phyloP scores from a whole-genome alignment of 345 rosid genomes.

The Sisymbrium irio region DNA sequence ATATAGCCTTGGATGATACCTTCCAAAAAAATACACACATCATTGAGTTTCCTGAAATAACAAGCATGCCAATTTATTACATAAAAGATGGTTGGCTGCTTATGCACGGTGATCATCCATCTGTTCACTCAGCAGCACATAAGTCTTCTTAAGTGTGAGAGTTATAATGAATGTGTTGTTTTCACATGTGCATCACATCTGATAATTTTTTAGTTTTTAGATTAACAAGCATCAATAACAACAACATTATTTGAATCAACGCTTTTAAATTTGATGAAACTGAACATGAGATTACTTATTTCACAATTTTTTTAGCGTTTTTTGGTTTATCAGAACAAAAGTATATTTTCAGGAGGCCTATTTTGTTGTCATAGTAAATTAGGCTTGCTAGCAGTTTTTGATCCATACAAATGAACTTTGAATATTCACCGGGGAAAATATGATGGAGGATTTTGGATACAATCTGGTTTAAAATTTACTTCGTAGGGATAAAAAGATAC shows the following conservation, averaged over 20 bases:
- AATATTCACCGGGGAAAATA: neutral
- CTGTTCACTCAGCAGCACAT: constrained; percentile 46
- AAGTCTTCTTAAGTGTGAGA: constrained; percentile 48
- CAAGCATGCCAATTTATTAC: constrained; percentile 50
- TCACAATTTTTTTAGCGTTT: neutral
- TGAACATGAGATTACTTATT: constrained; percentile 39
- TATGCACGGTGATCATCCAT: constrained; percentile 38
- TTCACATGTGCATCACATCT: constrained; percentile 58
- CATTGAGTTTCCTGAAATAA: constrained; percentile 49
- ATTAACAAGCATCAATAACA: constrained; percentile 35
- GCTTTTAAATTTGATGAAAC: constrained; percentile 45
- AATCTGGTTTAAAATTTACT: neutral
- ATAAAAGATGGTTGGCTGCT: constrained; percentile 62
- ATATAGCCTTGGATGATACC: constrained; percentile 42
- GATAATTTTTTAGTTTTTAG: constrained; percentile 47
- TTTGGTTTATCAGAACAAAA: neutral
- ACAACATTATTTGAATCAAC: constrained; percentile 47
- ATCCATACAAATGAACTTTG: neutral
- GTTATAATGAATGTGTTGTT: constrained; percentile 36
- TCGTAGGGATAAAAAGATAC: neutral
- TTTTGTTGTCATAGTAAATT: neutral
- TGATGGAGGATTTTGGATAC: neutral
- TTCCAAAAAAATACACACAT: constrained; percentile 40
- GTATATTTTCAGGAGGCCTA: neutral
- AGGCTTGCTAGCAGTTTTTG: neutral